These are phyloP conservation scores for Davidsoniella eucalypti DNA, from an alignment of 2,329 filamentous ascomycete genomes.

Conservation along the genomic window DNA sequence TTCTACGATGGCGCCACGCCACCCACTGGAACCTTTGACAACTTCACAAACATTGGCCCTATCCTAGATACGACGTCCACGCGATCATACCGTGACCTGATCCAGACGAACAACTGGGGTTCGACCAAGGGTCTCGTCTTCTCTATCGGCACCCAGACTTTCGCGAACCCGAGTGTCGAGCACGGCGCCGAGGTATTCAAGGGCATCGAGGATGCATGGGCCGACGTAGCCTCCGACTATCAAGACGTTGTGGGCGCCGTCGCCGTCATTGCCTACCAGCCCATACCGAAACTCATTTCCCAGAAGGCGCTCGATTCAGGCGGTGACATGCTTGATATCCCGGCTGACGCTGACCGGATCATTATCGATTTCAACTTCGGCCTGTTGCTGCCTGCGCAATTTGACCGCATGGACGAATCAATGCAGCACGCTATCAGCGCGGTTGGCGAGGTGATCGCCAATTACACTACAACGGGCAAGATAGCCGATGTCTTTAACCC, in stretches of 20 bases:
- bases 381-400: slow-evolving; percentile 14
- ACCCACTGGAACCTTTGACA: slow-evolving; percentile 26
- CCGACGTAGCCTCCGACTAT: slow-evolving; percentile 17
- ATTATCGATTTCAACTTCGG: slow-evolving; percentile 15
- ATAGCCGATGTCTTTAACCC: slow-evolving; percentile 11
- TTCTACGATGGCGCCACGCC: slow-evolving; percentile 43
- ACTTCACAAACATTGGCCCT: slow-evolving; percentile 21
- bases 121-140: slow-evolving; percentile 21
- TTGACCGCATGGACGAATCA: slow-evolving; percentile 13
- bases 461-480: slow-evolving; percentile 8
- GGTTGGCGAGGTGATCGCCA: slow-evolving; percentile 14
- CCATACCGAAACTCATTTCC: slow-evolving; percentile 23
- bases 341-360: slow-evolving; percentile 17
- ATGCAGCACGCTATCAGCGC: slow-evolving; percentile 14
- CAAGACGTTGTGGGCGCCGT: slow-evolving; percentile 6
- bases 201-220: slow-evolving; percentile 20
- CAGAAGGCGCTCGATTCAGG: slow-evolving; percentile 22
- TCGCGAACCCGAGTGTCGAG: slow-evolving; percentile 18
- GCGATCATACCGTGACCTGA: slow-evolving; percentile 13
- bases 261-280: slow-evolving; percentile 23
- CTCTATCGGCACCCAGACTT: slow-evolving; percentile 24
- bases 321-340: slow-evolving; percentile 23
- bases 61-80: slow-evolving; percentile 18
- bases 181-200: slow-evolving; percentile 19
- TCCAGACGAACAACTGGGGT: slow-evolving; percentile 15